Base-by-base conservation (phyloP, 106 monocot genomes). In the Gastrodia elata region DNA sequence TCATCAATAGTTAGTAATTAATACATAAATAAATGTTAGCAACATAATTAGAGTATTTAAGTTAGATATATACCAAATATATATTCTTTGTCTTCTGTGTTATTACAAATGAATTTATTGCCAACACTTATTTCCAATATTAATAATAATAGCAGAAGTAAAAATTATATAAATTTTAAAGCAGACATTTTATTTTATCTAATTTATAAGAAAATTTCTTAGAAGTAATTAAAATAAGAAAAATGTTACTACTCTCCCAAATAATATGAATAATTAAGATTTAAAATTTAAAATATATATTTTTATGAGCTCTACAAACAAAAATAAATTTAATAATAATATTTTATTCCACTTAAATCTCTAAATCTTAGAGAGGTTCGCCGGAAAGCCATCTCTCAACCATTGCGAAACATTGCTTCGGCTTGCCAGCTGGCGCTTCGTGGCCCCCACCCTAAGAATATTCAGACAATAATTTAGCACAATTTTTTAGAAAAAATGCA, bases 371-470 rank as follows among this genome's bases (percentile, higher is more conserved):
- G 0, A 68, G 39, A 68, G 68, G 37, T 38, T 68, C 10, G 5
- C 24, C 38, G 24, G 68, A 68, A 68, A 68, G 24, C 70, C 70
- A 70, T 42, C 40, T 39, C 39, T 42, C 39, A 43, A 42, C 10
- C 42, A 70, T 40, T 13, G 24, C 41, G 4, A 70, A 16, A 28
- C 70, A 70, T 28, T 70, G 34, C 22, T 42, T 39, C 5, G 70
- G 70, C 41, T 14, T 70, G 24, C 42, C 16, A 4, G 2, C 2
- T 42, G 70, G 41, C 13, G 41, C 70, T 0, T 24, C 6, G 16
- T 70, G 41, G 11, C 70, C n/a, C 35, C 70, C 70, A 14, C 70
- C 70, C 70, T 70, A 70, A n/a, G n/a, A n/a, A n/a, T 15, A 38
- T 4, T 11, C 36, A 68, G 0, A 38, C 0, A 68, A 28, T 10